Base-by-base conservation (phyloP, 192 early-diverging fungal species). In the Coemansia erecta region DNA sequence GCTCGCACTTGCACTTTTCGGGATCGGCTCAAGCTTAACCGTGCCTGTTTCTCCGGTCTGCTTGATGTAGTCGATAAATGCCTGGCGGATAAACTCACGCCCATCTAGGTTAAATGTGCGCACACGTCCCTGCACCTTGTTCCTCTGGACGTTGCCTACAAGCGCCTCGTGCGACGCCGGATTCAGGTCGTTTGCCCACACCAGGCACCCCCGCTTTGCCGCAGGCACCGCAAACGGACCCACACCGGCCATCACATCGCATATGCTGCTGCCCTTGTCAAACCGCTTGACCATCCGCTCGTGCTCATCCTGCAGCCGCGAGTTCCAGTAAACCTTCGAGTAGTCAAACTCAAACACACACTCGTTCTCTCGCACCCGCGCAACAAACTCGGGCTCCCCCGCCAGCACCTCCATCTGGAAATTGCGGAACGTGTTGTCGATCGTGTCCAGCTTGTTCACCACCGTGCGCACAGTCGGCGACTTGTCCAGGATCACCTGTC, bases 311-410 rank as follows among this genome's bases (percentile, higher is more conserved):
- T 98, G 94, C 51, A 99, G 83, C 11, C 98, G 85, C 6, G 95
- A 97, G 81, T 99, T 99, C 98, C 98, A 99, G 76, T 99, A 99
- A 5, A 99, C 98, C 54, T 90, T 85, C 13, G 95, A 92, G 67
- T 95, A 98, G 60, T 99, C 96, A 58, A 99, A 93, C 48, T 82
- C 72, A 72, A 98, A 97, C 56, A 72, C 82, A 78, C 95, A 98
- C 15, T 86, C 87, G 70, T 92, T 91, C 65, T 99, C 97, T 53
- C 87, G 85, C 69, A 95, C 82, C 67, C 91, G 87, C 0, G 94
- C 89, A 40, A 94, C 73, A 81, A 92, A 90, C 58, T 97, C 82
- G 35, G 87, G 72, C n/a, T 87, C 81, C 33, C 96, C 94, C 8
- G 94, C 96, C 10, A 99, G 68, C 14, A 99, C 70, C 65, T 99